Base-by-base conservation (phyloP, 2,329 filamentous ascomycete species). In the Aureobasidium pullulans region DNA sequence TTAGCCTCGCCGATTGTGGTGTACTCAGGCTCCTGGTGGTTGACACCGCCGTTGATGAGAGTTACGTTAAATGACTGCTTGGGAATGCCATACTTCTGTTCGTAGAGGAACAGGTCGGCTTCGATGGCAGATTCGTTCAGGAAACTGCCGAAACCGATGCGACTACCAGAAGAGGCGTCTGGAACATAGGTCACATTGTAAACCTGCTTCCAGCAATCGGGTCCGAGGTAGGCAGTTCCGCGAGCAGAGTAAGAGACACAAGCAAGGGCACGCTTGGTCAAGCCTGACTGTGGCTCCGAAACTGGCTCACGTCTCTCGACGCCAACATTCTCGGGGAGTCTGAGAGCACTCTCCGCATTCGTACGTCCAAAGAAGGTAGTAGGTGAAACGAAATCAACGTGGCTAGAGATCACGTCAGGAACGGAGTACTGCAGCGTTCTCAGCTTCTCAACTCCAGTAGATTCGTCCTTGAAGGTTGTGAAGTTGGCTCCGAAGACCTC, bases 401-500 rank as follows among this genome's bases (percentile, higher is more conserved):
- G 58, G 8, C 32, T 16, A 32, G 46, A 44, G 15, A 61, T 34
- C n/a, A 59, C 37, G 8, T 59, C 39, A 28, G 65, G 71, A 3
- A 73, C 52, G 28, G 65, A 71, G 64, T 72, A 77, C 63, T 72
- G 65, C 31, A 78, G 63, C 3, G 61, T 59, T 60, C 77, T 74
- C 3, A 73, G 67, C 47, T 75, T 53, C 47, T 60, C 52, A 16
- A 46, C 40, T 10, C 52, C 52, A 8, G 53, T 59, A 15, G 50
- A 48, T 0, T 52, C 50, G n/a, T 60, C 44, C 37, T 4, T 58
- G 66, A 82, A 87, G 63, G 79, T 77, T 60, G 75, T 76, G 68
- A 87, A 87, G 6, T 75, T 73, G 4, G 85, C 82, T 62, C 79
- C 75, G 63, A 87, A 72, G 67, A 88, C 75, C 11, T 71, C 67